Evolutionary conservation across 805 yeast genomes (phyloP), one percentile per base, ranked within the genome.

Genomic region (Sugiyamaella lignohabitans): DNA sequence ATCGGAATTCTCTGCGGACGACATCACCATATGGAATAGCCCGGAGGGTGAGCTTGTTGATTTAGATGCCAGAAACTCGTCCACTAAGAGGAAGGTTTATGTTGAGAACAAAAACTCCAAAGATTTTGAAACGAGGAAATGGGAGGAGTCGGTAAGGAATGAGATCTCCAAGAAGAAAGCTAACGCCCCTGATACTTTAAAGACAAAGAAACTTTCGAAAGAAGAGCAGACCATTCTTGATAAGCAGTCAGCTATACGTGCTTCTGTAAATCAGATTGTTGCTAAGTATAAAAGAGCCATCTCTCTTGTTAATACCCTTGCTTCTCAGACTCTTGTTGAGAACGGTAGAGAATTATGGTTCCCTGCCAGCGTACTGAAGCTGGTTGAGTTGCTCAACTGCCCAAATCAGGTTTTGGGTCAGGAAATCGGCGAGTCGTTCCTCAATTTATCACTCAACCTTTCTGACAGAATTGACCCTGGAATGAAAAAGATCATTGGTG

Each of bases 61-160:
- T 27, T 23, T 44, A 3, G 56, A 50, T 4, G 37, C 14, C 3
- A 5, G 27, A 3, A 59, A 22, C 67, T 66, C 46, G 2, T 8
- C 32, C 14, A 27, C 11, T 27, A 45, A 47, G 22, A 74, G 70
- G 58, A 65, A 68, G 11, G 67, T 69, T 27, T 65, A 65, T 29
- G 69, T 66, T 3, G 78, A 79, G 11, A 78, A 78, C 59, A 86
- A 84, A 61, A 86, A 86, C 60, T 69, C 86, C 1, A 88, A 82
- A 59, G 96, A 88, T 58, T 87, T 87, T 57, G 95, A 84, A 57
- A 84, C 89, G 1, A 68, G 76, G 49, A 80, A 86, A 62, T 91
- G 98, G 98, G 98, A 93, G 60, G 88, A 82, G 55, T 76, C 76
- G 43, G 75, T 93, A 27, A 78, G 91, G 57, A 79, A 79, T 52